Percentiles rank a stretch among this genome's conserved stretches.
These are phyloP conservation scores for Sequoiadendron giganteum DNA, from an alignment of 75 land plant genomes.

Conservation along the genomic window DNA sequence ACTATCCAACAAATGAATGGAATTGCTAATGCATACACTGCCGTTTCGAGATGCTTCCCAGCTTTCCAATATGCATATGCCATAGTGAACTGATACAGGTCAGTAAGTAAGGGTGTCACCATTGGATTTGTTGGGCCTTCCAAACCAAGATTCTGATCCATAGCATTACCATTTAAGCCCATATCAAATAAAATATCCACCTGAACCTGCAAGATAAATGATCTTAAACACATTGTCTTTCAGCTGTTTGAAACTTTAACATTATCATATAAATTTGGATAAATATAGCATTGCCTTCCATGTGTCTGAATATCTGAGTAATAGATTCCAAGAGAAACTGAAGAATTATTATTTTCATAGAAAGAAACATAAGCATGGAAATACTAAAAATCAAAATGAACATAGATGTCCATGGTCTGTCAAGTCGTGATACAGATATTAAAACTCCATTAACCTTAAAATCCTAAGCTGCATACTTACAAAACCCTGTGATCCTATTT, in stretches of 20 bases:
- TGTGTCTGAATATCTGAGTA: background rate
- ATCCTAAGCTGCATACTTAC: too few relatives aligned
- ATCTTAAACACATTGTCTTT: background rate
- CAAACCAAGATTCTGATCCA: background rate
- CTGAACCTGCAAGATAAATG: conserved; percentile 5
- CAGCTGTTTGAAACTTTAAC: background rate
- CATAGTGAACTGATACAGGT: conserved; percentile 55
- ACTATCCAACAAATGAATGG: background rate
- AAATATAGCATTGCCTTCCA: background rate
- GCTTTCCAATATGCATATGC: conserved; percentile 63
- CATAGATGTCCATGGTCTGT: background rate
- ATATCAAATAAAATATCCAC: background rate
- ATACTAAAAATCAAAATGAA: background rate
- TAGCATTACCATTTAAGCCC: background rate
- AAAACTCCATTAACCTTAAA: too few relatives aligned
- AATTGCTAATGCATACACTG: conserved; percentile 23
- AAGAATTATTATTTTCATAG: background rate
- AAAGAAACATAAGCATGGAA: background rate
- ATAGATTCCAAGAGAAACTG: background rate
- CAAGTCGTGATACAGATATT: background rate
- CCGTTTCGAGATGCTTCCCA: conserved; percentile 38
- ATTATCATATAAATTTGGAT: background rate
- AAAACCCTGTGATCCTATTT: too few relatives aligned
- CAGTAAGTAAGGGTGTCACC: conserved; percentile 42
- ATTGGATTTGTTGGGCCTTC: conserved; percentile 42